phyloP scores from a whole-genome alignment of 2,329 filamentous ascomycete genomes.

The Cladosporium sphaerospermum region DNA sequence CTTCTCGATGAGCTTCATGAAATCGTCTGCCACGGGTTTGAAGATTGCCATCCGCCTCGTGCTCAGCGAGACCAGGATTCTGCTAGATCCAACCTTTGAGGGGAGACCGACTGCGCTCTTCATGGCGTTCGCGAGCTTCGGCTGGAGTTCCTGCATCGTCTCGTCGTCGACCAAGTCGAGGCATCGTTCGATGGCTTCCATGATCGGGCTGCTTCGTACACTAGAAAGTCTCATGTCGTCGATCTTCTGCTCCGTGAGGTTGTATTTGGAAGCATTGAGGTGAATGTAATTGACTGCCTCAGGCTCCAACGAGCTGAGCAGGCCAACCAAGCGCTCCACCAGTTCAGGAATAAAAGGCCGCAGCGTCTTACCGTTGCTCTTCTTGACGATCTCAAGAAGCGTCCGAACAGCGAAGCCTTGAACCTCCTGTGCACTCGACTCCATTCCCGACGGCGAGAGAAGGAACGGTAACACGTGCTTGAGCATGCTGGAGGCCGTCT shows the following conservation, averaged over 20 bases:
- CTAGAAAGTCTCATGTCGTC: slow-evolving; percentile 78
- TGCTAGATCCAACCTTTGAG: slow-evolving; percentile 85
- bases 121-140: slow-evolving; percentile 69
- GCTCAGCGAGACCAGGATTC: slow-evolving; percentile 76
- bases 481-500: slow-evolving; percentile 72
- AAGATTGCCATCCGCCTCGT: slow-evolving; percentile 73
- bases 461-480: slow-evolving; percentile 84
- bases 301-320: slow-evolving; percentile 82
- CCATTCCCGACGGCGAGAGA: slow-evolving; percentile 79
- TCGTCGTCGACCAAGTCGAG: slow-evolving; percentile 74
- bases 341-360: slow-evolving; percentile 76
- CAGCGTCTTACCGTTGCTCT: slow-evolving; percentile 67
- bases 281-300: slow-evolving; percentile 89
- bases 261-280: slow-evolving; percentile 75
- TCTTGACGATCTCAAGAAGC: slow-evolving; percentile 83
- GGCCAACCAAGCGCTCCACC: slow-evolving; percentile 70
- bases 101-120: slow-evolving; percentile 84
- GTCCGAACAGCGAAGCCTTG: slow-evolving; percentile 74
- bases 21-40: slow-evolving; percentile 65
- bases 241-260: slow-evolving; percentile 80
- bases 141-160: slow-evolving; percentile 69
- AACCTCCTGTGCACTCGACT: slow-evolving; percentile 82
- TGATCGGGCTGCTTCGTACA: slow-evolving; percentile 81
- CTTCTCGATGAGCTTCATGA: slow-evolving; percentile 72
- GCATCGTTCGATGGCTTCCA: slow-evolving; percentile 84